Percentiles rank a stretch among this genome's conserved stretches.
Evolutionary conservation across 2,329 filamentous ascomycete genomes (phyloP).

Genomic region (Sporothrix pseudoabietina): DNA sequence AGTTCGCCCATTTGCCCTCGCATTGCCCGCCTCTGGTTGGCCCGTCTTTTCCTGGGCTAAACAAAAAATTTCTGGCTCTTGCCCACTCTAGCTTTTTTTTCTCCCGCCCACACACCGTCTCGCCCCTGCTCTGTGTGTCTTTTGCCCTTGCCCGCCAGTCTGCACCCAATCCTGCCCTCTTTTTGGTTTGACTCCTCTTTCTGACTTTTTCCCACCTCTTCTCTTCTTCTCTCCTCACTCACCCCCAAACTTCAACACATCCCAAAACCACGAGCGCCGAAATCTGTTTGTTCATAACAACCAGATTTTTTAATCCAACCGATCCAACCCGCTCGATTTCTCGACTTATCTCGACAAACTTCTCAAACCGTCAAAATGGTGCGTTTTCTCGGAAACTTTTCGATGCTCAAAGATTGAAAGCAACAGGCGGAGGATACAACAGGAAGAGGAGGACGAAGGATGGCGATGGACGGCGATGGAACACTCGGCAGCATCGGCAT

Average conservation of each 20-base stretch:
- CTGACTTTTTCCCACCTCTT: slow-evolving; percentile 36
- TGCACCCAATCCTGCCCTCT: slow-evolving; percentile 13
- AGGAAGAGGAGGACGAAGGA: background rate
- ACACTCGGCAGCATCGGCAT: slow-evolving; percentile 13
- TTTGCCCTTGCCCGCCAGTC: slow-evolving; percentile 13
- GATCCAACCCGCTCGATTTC: slow-evolving; percentile 47
- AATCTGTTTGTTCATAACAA: slow-evolving; percentile 49
- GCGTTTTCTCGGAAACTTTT: slow-evolving; percentile 37
- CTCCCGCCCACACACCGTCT: slow-evolving; percentile 50
- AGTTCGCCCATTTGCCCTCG: slow-evolving; percentile 20
- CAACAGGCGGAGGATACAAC: background rate
- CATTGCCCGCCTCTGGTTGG: slow-evolving; percentile 26
- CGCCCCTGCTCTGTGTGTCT: slow-evolving; percentile 25
- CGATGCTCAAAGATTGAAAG: background rate
- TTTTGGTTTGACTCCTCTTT: slow-evolving; percentile 39
- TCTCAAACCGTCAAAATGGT: slow-evolving; percentile 68
- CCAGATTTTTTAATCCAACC: slow-evolving; percentile 54
- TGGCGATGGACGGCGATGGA: background rate
- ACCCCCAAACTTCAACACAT: slow-evolving; percentile 17
- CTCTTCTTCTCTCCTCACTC: slow-evolving; percentile 24
- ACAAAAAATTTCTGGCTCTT: slow-evolving; percentile 30
- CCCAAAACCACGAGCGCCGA: slow-evolving; percentile 50
- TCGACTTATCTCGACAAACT: slow-evolving; percentile 41
- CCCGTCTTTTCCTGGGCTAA: slow-evolving; percentile 16
- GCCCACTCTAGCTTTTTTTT: slow-evolving; percentile 34